Conservation (phyloP, 306 rosid species). For the Lathyrus sativus region DNA sequence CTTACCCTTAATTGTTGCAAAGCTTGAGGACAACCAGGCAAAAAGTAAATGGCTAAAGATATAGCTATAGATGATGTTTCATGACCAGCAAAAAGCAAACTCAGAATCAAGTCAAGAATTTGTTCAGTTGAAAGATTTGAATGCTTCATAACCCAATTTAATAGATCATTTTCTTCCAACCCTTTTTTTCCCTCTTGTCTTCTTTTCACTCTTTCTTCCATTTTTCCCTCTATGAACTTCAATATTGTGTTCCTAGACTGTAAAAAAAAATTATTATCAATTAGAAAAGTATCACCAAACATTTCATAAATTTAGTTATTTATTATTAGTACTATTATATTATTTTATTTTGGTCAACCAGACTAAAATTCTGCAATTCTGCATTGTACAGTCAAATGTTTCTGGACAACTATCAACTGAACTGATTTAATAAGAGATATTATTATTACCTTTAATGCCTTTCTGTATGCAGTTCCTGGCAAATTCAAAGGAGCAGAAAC, state of each 20-base stretch:
- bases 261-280: too few species aligned
- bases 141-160: conserved; percentile 82
- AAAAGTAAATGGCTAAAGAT: conserved; percentile 75
- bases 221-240: conserved; percentile 44
- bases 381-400: too few species aligned
- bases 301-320: too few species aligned
- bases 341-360: too few species aligned
- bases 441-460: conserved; percentile 67
- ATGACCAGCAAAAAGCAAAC: conserved; percentile 94
- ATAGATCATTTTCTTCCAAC: conserved; percentile 71
- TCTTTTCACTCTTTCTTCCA: conserved; percentile 39
- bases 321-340: too few species aligned
- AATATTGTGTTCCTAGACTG: conserved; percentile 59
- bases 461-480: conserved; percentile 84
- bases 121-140: conserved; percentile 85
- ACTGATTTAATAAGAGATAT: too few species aligned
- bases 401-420: too few species aligned
- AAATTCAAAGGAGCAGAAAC: conserved; percentile 81
- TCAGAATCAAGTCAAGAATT: conserved; percentile 84
- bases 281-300: too few species aligned
- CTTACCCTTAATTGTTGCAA: conserved; percentile 67
- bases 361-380: too few species aligned
- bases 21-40: conserved; percentile 69
- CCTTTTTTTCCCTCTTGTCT: conserved; percentile 25
- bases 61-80: conserved; percentile 86